Base-by-base conservation (phyloP, 768 basidiomycete species). In the Gymnopilus junonius region DNA sequence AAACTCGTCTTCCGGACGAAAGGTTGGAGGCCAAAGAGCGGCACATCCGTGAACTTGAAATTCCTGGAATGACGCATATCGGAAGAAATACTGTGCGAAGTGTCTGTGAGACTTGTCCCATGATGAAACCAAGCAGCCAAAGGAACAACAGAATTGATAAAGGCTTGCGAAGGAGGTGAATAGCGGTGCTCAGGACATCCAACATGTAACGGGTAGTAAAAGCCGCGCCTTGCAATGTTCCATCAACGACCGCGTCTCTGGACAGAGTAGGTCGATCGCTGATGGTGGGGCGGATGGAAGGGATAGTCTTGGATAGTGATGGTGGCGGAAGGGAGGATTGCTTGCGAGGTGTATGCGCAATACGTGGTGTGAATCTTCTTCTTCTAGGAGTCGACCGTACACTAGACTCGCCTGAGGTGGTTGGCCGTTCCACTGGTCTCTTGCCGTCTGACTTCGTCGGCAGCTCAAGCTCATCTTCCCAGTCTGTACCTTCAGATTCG, bases 41-140 rank as follows among this genome's bases (percentile, higher is more conserved):
- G 68, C 89, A 91, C 43, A 88, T 62, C 3, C 69, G 42, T 17
- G 77, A 79, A 43, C 74, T 79, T 8, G 85, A 86, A 32, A 92
- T 71, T 15, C 84, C 80, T 2, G 92, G 91, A 14, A 92, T 40
- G 50, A 80, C 74, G 73, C 91, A 93, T 1, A 91, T 51, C 0
- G 91, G 90, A 2, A 80, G 70, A 59, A 90, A 77, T 0, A 82
- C 80, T 3, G 74, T 69, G n/a, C 78, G 78, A 58, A 92, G 55
- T 0, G 79, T 80, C 6, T 68, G 50, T 8, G 81, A 77, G 50
- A 88, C 72, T 34, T 71, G 67, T n/a, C 70, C 72, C 7, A 84
- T 51, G 64, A 85, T 65, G 59, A 83, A 66, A 7, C 83, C 76
- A 34, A 90, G 74, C 63, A 88, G 64, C 75, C 77, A 86, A 10